Conservation (phyloP, 805 yeast genomes). For the Saturnispora galanensis region DNA sequence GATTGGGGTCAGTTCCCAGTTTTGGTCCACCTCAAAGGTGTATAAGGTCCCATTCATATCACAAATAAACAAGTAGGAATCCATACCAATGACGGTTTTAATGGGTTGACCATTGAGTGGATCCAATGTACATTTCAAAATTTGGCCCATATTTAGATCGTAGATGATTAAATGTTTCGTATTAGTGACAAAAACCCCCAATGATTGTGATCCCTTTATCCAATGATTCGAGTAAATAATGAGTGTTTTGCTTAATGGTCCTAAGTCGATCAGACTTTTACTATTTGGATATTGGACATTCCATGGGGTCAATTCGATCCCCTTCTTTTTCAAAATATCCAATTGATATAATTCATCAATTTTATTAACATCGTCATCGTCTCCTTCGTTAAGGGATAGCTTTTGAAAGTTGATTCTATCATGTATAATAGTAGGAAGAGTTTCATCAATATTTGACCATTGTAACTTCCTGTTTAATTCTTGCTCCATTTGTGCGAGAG, state of each 20-base stretch:
- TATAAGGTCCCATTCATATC: slow-evolving; percentile 27
- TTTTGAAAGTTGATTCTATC: slow-evolving; percentile 25
- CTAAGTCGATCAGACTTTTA: slow-evolving; percentile 10
- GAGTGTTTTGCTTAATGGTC: slow-evolving; percentile 15
- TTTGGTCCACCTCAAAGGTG: slow-evolving; percentile 7
- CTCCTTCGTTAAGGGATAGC: slow-evolving; percentile 6
- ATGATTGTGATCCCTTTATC: background rate
- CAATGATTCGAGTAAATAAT: slow-evolving; percentile 18
- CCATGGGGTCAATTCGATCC: slow-evolving; percentile 21
- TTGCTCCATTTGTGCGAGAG: slow-evolving; percentile 39
- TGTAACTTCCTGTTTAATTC: slow-evolving; percentile 31
- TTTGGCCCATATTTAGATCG: slow-evolving; percentile 17
- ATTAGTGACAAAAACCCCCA: slow-evolving; percentile 22
- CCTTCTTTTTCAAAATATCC: slow-evolving; percentile 14
- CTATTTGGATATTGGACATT: slow-evolving; percentile 16
- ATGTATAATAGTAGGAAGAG: slow-evolving; percentile 27
- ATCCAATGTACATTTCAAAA: slow-evolving; percentile 11
- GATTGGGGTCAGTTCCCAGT: background rate
- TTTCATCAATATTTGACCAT: slow-evolving; percentile 23
- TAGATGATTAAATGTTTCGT: slow-evolving; percentile 20
- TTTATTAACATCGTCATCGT: background rate
- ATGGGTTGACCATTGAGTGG: slow-evolving; percentile 10
- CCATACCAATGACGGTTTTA: slow-evolving; percentile 18
- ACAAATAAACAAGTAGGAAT: slow-evolving; percentile 19
- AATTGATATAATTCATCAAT: slow-evolving; percentile 18